These are phyloP conservation scores for Geotrichum siamense DNA, from an alignment of 1,139 yeast species.

Conservation along the genomic window DNA sequence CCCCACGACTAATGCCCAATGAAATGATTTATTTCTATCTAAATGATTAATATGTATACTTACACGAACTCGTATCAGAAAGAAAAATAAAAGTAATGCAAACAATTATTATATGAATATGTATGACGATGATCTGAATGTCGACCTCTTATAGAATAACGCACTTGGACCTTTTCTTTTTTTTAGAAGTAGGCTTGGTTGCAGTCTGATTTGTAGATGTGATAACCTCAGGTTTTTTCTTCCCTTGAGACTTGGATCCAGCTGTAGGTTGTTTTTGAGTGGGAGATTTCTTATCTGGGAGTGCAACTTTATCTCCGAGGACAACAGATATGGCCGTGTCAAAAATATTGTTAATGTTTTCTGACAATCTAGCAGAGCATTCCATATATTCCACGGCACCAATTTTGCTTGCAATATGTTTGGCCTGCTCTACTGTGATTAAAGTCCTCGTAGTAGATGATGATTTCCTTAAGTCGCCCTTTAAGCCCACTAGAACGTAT, in stretches of 20 bases:
- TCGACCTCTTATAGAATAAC: slow-evolving; percentile 12
- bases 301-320: slow-evolving; percentile 18
- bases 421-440: slow-evolving; percentile 42
- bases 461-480: slow-evolving; percentile 51
- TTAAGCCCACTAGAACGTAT: slow-evolving; percentile 68
- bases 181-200: slow-evolving; percentile 1
- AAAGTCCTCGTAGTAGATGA: slow-evolving; percentile 29
- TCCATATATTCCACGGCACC: slow-evolving; percentile 72
- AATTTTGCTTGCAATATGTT: slow-evolving; percentile 49
- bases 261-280: background rate
- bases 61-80: too few species aligned
- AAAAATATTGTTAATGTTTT: slow-evolving; percentile 61
- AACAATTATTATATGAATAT: too few species aligned
- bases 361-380: slow-evolving; percentile 68
- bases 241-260: background rate
- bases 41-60: too few species aligned
- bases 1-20: too few species aligned
- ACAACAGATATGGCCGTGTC: slow-evolving; percentile 34
- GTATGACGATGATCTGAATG: too few species aligned
- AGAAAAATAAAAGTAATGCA: too few species aligned
- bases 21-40: too few species aligned
- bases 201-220: background rate
- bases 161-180: slow-evolving; percentile 15
- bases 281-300: background rate
- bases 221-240: slow-evolving; percentile 6